A percentile compares a stretch with the other conserved stretches of the same genome.
These are phyloP conservation scores for Penicillium longicatenatum DNA, from an alignment of 495 filamentous ascomycete species.

Conservation along the genomic window DNA sequence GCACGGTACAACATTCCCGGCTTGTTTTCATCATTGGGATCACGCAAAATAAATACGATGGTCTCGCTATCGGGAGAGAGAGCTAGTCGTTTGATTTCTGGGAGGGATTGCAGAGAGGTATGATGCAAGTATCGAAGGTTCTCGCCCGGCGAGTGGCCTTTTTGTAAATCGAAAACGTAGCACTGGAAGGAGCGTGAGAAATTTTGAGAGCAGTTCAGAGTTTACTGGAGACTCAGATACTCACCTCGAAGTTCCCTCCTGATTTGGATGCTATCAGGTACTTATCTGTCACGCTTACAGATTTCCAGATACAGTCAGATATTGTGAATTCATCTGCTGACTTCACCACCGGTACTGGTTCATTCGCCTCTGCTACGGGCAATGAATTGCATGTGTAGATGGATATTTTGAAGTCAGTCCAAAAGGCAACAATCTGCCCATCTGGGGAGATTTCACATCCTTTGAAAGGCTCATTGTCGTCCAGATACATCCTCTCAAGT, in stretches of 20 bases:
- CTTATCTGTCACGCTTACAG: conserved; percentile 6
- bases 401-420: conserved; percentile 29
- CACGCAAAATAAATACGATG: conserved; percentile 22
- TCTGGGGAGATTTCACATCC: conserved; percentile 32
- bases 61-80: conserved; percentile 32
- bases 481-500: background rate
- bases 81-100: conserved; percentile 26
- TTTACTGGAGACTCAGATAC: background rate
- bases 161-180: conserved; percentile 10
- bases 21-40: conserved; percentile 9
- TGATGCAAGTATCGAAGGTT: background rate
- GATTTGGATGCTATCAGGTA: conserved; percentile 11
- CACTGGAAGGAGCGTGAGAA: background rate
- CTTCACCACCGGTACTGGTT: background rate
- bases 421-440: conserved; percentile 31
- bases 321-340: background rate
- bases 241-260: conserved; percentile 9
- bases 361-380: background rate
- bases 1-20: conserved; percentile 10
- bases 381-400: conserved; percentile 32
- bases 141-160: background rate
- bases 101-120: background rate
- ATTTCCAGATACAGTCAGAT: conserved; percentile 1
- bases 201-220: background rate
- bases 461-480: conserved; percentile 20